Conservation (phyloP, 345 rosid species). For the Lumnitzera littorea region DNA sequence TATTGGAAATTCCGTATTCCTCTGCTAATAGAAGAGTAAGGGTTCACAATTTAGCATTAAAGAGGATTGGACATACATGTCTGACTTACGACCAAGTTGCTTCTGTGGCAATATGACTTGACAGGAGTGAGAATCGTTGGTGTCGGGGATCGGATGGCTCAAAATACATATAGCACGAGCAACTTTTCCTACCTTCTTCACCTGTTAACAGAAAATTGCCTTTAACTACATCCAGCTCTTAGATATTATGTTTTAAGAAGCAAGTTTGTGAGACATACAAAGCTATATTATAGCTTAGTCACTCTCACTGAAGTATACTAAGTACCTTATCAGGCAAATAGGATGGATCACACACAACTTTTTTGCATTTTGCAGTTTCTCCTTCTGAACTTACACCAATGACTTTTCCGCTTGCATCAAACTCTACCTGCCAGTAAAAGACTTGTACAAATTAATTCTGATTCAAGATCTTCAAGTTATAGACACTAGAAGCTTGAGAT, state of each 20-base stretch:
- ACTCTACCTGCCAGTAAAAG: slow-evolving; percentile 53
- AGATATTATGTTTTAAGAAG: not conserved
- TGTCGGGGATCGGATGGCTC: slow-evolving; percentile 90
- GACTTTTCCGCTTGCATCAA: slow-evolving; percentile 61
- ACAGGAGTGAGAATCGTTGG: slow-evolving; percentile 75
- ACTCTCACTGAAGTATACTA: not conserved
- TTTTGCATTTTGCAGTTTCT: slow-evolving; percentile 94
- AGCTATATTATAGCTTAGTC: not conserved
- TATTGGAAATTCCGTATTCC: no score
- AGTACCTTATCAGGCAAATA: slow-evolving; percentile 76
- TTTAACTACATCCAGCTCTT: not conserved
- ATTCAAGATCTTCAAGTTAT: not conserved
- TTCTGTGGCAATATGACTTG: slow-evolving; percentile 96
- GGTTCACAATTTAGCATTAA: not conserved
- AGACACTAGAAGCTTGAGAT: no score
- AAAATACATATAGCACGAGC: slow-evolving; percentile 95
- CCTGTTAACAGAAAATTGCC: slow-evolving; percentile 31
- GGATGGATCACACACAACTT: slow-evolving; percentile 88
- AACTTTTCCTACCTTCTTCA: slow-evolving; percentile 77
- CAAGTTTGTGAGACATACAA: not conserved
- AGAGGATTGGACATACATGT: slow-evolving; percentile 41
- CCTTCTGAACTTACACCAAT: slow-evolving; percentile 76
- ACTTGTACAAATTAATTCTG: not conserved
- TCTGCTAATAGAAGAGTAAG: not conserved
- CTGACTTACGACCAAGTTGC: slow-evolving; percentile 89